Conservation (phyloP, 345 rosid species). For the Litchi chinensis region DNA sequence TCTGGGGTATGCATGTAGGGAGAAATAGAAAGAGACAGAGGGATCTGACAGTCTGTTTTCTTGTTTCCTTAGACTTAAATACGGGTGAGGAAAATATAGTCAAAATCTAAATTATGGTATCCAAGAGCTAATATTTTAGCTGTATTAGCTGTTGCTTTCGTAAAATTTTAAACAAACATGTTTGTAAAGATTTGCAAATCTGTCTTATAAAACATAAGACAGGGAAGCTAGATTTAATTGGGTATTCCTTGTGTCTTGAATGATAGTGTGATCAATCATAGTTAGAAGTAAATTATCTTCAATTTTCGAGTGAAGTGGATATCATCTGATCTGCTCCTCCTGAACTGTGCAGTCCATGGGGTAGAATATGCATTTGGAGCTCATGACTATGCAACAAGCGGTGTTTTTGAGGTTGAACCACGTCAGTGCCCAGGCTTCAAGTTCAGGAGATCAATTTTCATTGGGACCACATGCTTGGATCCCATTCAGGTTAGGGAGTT, state of each 20-base stretch:
- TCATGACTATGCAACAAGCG: constrained; percentile 82
- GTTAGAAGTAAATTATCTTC: neutral
- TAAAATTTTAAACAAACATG: too few relatives aligned
- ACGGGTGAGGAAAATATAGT: too few relatives aligned
- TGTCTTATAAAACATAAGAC: too few relatives aligned
- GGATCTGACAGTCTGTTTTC: too few relatives aligned
- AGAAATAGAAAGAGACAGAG: too few relatives aligned
- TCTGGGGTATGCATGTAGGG: neutral
- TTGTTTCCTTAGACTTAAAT: too few relatives aligned
- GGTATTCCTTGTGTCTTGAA: too few relatives aligned
- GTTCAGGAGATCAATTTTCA: constrained; percentile 83
- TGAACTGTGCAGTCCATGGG: constrained; percentile 68
- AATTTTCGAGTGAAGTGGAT: constrained; percentile 1
- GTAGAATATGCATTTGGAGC: constrained; percentile 99
- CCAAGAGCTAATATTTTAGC: too few relatives aligned
- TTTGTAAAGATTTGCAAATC: too few relatives aligned
- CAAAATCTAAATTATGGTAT: too few relatives aligned
- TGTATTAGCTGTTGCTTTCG: too few relatives aligned
- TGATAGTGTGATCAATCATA: neutral
- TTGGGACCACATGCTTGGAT: constrained; percentile 87
- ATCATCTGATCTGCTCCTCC: constrained; percentile 11
- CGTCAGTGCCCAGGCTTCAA: constrained; percentile 93
- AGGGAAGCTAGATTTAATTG: too few relatives aligned
- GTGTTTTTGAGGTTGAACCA: constrained; percentile 96
- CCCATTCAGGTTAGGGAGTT: constrained; percentile 81